Base-by-base conservation (phyloP, 208 protist genomes). In the Angomonas ambiguus region DNA sequence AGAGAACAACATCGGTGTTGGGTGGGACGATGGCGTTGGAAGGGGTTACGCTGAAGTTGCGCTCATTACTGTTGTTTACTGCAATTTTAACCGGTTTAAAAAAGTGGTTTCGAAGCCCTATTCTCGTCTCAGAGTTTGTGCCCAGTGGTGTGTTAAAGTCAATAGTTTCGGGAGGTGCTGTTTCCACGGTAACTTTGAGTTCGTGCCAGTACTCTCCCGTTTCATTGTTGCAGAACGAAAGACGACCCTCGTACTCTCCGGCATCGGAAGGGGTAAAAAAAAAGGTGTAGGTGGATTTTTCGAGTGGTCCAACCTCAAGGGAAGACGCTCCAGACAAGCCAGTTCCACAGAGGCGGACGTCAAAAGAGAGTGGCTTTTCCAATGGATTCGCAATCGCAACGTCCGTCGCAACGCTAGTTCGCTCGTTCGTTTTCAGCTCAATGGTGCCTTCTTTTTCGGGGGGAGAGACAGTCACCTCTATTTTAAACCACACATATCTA, bases 201-300 rank as follows among this genome's bases (percentile, higher is more conserved):
- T 93, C 82, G 59, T 97, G 97, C 96, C 93, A 97, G 67, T 96
- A 98, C 82, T 98, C 93, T n/a, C 96, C 96, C 0, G 87, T 76
- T 18, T 76, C 81, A 20, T 92, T 78, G 74, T 92, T 96, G 75
- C 79, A 82, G 63, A 98, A 97, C 25, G 87, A 79, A 28, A 98
- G 65, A 0, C 80, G 70, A 10, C 92, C 94, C 13, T 79, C 74
- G 48, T 76, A 77, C 41, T 69, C 76, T 30, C 92, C 93, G 48
- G 80, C 67, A n/a, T 78, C 60, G 28, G 91, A 77, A n/a, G 96
- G 96, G 25, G 80, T 72, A 74, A 94, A 98, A 31, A 93, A 65
- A 33, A 94, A 79, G 30, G 80, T 77, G 74, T 97, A 97, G 16
- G 71, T 61, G 16, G 76, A 69, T 13, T 62, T 63, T 24, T 79